These are phyloP conservation scores for Cercis canadensis DNA, from an alignment of 306 rosid species.

Conservation along the genomic window DNA sequence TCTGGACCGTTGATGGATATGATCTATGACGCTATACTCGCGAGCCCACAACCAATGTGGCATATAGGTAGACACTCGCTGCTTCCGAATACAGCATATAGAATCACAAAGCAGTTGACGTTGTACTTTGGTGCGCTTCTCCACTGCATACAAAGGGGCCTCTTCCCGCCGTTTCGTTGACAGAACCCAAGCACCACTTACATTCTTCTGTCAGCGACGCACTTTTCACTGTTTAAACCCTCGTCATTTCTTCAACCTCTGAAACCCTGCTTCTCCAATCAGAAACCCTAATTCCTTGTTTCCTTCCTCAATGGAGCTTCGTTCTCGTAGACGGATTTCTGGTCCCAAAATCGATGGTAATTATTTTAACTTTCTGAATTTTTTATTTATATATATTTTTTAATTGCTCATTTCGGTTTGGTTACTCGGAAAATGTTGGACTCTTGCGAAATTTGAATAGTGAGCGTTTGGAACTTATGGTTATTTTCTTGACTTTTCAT, in stretches of 20 bases:
- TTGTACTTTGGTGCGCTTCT: neutral
- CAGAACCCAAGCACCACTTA: neutral
- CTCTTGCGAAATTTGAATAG: neutral
- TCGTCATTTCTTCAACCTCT: neutral
- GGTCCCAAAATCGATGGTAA: slow-evolving; percentile 42
- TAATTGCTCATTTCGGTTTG: neutral
- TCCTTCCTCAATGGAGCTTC: slow-evolving; percentile 55
- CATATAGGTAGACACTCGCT: too few relatives aligned
- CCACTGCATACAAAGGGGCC: neutral
- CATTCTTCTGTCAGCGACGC: neutral
- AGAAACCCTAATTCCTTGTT: slow-evolving; percentile 35
- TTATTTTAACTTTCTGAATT: neutral
- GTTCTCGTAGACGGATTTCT: slow-evolving; percentile 47
- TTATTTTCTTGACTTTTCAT: neutral
- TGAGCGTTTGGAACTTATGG: neutral
- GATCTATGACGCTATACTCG: too few relatives aligned
- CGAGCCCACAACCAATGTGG: too few relatives aligned
- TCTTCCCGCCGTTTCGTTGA: slow-evolving; percentile 56
- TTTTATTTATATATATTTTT: neutral
- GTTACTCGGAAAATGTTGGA: neutral
- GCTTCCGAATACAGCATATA: neutral
- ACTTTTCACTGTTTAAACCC: neutral
- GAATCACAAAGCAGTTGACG: neutral
- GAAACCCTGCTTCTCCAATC: slow-evolving; percentile 12
- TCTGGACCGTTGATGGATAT: neutral